Evolutionary conservation across 2,329 filamentous ascomycete genomes (phyloP).

Genomic region (Xylariaceae sp.): DNA sequence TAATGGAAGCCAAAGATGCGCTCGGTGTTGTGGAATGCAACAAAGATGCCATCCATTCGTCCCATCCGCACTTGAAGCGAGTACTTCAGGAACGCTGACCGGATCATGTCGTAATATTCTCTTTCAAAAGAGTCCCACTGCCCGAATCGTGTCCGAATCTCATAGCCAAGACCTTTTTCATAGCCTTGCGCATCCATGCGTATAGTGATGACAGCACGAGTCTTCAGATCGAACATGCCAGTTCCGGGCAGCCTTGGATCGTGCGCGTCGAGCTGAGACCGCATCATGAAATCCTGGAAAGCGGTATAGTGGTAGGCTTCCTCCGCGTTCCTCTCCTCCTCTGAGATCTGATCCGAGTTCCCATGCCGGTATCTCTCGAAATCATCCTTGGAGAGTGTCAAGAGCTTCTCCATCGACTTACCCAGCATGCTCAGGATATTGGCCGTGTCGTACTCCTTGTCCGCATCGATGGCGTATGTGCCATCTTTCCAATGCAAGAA

Average conservation of each 20-base stretch:
- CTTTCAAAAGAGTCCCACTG: conserved; percentile 88
- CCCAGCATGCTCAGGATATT: conserved; percentile 89
- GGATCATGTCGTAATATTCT: conserved; percentile 95
- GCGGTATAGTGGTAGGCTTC: conserved; percentile 87
- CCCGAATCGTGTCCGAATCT: conserved; percentile 71
- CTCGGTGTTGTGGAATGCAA: conserved; percentile 91
- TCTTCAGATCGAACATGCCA: conserved; percentile 96
- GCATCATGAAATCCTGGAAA: conserved; percentile 82
- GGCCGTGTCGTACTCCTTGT: conserved; percentile 82
- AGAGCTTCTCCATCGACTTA: conserved; percentile 92
- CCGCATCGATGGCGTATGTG: conserved; percentile 88
- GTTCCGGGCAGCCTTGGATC: conserved; percentile 81
- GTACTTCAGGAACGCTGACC: conserved; percentile 92
- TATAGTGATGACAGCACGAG: conserved; percentile 82
- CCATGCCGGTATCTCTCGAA: conserved; percentile 78
- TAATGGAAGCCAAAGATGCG: conserved; percentile 99
- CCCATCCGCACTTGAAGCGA: conserved; percentile 95
- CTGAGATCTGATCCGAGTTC: conserved; percentile 61
- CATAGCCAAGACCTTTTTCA: conserved; percentile 74
- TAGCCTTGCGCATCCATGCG: conserved; percentile 76
- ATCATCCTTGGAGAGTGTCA: conserved; percentile 75
- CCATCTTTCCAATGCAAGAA: conserved; percentile 81
- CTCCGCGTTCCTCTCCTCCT: conserved; percentile 64
- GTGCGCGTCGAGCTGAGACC: conserved; percentile 88
- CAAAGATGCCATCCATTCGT: conserved; percentile 97